phyloP scores from a whole-genome alignment of 345 rosid genomes.

The Psidium friedrichsthalianum region DNA sequence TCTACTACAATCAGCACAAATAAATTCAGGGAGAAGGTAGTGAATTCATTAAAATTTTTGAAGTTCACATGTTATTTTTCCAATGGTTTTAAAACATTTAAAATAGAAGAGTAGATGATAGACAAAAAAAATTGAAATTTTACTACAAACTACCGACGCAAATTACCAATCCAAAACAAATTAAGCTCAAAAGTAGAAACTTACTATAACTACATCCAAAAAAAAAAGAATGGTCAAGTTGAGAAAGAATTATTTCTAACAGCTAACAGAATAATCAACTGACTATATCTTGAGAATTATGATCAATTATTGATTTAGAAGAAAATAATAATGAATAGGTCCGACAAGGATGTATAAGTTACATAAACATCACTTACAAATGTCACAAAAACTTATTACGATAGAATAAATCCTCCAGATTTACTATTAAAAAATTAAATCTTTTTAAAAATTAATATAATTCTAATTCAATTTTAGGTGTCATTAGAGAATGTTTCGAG shows the following conservation, averaged over 20 bases:
- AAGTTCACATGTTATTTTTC: neutral
- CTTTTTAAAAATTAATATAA: neutral
- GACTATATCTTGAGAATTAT: neutral
- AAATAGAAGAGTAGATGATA: neutral
- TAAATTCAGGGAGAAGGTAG: neutral
- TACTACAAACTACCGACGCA: neutral
- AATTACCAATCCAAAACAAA: neutral
- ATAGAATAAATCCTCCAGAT: fast-evolving
- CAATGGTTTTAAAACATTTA: neutral
- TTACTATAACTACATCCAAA: neutral
- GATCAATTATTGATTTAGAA: neutral
- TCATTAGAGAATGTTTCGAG: too few species aligned
- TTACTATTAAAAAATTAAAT: neutral
- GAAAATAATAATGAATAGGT: neutral
- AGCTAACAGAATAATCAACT: fast-evolving
- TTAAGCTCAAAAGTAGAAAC: neutral
- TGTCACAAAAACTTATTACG: neutral
- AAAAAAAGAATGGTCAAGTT: neutral
- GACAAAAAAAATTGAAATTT: too few species aligned
- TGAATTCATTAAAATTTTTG: neutral
- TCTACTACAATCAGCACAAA: neutral
- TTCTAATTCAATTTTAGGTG: neutral
- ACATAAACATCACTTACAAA: neutral
- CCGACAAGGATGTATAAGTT: neutral
- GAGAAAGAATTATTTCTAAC: neutral